Evolutionary conservation across 2,329 filamentous ascomycete genomes (phyloP).

Genomic region (Pezicula carpinea): DNA sequence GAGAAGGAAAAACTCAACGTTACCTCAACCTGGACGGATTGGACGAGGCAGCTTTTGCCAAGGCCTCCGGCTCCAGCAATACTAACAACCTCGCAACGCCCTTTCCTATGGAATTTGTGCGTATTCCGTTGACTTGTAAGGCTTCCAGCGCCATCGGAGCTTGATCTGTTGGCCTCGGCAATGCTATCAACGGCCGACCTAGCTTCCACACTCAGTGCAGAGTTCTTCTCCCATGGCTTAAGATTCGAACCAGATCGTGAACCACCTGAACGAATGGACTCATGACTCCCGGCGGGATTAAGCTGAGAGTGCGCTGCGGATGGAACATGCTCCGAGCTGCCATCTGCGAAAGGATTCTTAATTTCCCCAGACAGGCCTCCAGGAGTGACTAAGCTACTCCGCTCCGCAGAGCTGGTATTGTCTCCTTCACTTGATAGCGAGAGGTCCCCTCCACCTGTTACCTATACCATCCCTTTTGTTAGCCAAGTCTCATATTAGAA

Average conservation of each 20-base stretch:
- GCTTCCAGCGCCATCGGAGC: constrained; percentile 26
- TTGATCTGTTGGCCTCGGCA: neutral
- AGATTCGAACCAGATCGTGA: neutral
- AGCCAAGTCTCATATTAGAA: no score
- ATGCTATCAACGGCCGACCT: neutral
- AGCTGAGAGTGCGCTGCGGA: constrained; percentile 17
- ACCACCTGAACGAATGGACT: constrained; percentile 8
- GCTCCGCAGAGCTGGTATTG: constrained; percentile 51
- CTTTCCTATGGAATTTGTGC: constrained; percentile 53
- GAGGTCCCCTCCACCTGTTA: no score
- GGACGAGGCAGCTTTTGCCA: constrained; percentile 62
- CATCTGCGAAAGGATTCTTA: constrained; percentile 5
- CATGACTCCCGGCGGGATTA: constrained; percentile 18
- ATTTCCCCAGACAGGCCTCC: constrained; percentile 7
- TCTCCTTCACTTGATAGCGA: constrained; percentile 45
- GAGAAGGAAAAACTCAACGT: no score
- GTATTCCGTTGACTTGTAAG: constrained; percentile 21
- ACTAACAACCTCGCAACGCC: constrained; percentile 59
- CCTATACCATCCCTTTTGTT: no score
- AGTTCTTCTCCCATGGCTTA: constrained; percentile 25
- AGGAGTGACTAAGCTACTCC: constrained; percentile 29
- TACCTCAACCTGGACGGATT: constrained; percentile 53
- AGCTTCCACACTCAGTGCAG: constrained; percentile 15
- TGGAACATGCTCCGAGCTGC: constrained; percentile 10
- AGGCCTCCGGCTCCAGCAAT: constrained; percentile 58